Evolutionary conservation across 2,329 filamentous ascomycete genomes (phyloP), one percentile per base, ranked within the genome.

Genomic region (Sclerotinia sclerotiorum): DNA sequence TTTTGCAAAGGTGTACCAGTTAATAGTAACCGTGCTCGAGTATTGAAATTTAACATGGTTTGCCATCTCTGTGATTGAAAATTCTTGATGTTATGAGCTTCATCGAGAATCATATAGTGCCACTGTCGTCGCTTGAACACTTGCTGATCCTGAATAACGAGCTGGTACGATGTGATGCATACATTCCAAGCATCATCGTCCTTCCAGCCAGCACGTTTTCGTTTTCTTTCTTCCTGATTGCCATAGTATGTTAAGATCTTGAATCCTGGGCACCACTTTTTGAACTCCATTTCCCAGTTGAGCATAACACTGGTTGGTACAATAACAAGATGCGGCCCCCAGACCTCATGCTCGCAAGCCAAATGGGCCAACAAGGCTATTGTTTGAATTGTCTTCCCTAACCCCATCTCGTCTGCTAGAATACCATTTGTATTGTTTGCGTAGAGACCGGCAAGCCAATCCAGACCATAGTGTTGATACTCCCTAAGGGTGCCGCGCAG

Each of bases 261-360:
- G 84, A 99, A 99, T 0, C 95, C 94, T 3, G 96, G 95, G 68
- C 94, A 92, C 88, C 94, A 99, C 78, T 99, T 99, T 77, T 98
- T 98, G 84, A 99, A 99, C 80, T 99, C 95, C 91, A 98, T 98
- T 79, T 99, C 96, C 95, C 95, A 99, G 77, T 99, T 99, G 72
- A 99, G 87, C 85, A 99, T 97, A 61, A 99, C 96, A 79, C 94
- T 98, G 2, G 95, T 99, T 1, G 95, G 95, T 2, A 99, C 95
- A 70, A 99, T 91, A 61, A 99, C 92, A 32, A 99, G 82, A 82
- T 99, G 95, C 0, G 95, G 93, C 0, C 96, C 95, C 96, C 95
- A 99, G 6, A 97, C 88, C 75, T 93, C 88, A 77, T 97, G 91
- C 51, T 93, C 86, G 71, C 94, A 94, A 11, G 96, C 95, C 48